Percentiles rank a stretch among this genome's conserved stretches.
phyloP scores from a whole-genome alignment of 2,329 filamentous ascomycete species.

The Phaeomoniella chlamydospora region DNA sequence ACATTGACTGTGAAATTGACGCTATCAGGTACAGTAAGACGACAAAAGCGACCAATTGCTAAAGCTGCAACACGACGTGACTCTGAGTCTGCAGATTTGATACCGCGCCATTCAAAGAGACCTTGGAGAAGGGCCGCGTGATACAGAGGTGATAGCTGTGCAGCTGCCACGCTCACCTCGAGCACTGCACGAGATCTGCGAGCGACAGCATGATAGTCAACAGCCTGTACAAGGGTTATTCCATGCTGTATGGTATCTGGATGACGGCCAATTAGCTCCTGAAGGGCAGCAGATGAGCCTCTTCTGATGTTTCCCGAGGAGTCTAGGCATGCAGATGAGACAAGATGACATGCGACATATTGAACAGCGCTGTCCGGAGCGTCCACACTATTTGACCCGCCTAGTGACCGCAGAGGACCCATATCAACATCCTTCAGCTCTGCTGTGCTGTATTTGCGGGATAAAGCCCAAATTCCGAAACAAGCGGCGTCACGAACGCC shows the following conservation, averaged over 20 bases:
- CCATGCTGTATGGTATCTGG: conserved; percentile 71
- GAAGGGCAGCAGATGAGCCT: conserved; percentile 81
- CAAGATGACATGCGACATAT: conserved; percentile 64
- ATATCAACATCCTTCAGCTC: conserved; percentile 48
- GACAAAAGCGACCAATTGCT: conserved; percentile 42
- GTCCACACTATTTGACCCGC: conserved; percentile 15
- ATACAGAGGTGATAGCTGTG: conserved; percentile 48
- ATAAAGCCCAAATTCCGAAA: conserved; percentile 89
- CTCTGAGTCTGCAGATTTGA: conserved; percentile 61
- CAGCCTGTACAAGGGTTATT: conserved; percentile 72
- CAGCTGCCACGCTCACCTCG: conserved; percentile 57
- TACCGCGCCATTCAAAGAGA: conserved; percentile 72
- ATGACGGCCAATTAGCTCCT: conserved; percentile 86
- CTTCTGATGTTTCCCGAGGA: conserved; percentile 85
- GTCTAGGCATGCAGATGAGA: conserved; percentile 72
- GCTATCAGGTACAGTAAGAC: not conserved
- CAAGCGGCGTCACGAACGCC: conserved; percentile 92
- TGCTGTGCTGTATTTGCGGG: conserved; percentile 67
- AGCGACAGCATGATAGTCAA: conserved; percentile 89
- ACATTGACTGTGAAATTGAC: not conserved
- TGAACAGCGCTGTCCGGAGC: conserved; percentile 47
- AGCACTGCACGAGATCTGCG: conserved; percentile 69
- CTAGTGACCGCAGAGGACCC: conserved; percentile 27
- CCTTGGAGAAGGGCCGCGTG: conserved; percentile 56
- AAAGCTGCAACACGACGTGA: conserved; percentile 59